Base-by-base conservation (phyloP, 768 basidiomycete species). In the Boletus coccyginus region DNA sequence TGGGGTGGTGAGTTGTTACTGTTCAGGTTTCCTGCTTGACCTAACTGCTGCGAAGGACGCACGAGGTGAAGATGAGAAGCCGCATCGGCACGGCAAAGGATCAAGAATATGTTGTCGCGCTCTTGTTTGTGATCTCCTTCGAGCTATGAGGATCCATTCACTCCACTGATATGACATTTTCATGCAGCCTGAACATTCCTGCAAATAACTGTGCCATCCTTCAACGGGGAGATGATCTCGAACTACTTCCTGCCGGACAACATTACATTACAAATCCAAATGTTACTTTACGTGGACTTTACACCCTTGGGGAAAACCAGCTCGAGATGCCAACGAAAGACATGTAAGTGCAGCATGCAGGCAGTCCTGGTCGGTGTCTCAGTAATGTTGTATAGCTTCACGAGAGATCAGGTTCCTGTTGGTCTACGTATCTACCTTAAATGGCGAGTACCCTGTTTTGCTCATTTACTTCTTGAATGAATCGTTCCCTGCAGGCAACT, bases 261-360 rank as follows among this genome's bases (percentile, higher is more conserved):
- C 89, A 89, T 50, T 90, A 85, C 58, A 87, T 93, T 66, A 92
- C 90, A 12, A 87, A 90, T 64, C 90, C 91, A 5, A 90, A 85
- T 55, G 86, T 92, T 45, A 92, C 90, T 3, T 73, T 92, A 6
- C 87, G 90, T 53, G 89, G 89, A 4, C 62, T 92, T 19, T 92
- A 84, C 70, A 90, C 91, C 1, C 79, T 88, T 3, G 90, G 90
- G 31, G 91, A 92, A 68, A 90, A 88, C 62, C 90, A 92, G 68
- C 69, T 90, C 31, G 90, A 92, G 68, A 88, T 92, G 86, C 90
- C 90, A 4, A 92, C 90, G 9, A 92, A 92, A 71, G 89, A 91
- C 61, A 91, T 91, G 88, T 87, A 62, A 62, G 86, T 73, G 13
- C 39, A 49, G 5, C 13, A 19, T 14, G 9, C 8, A 43, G 19